These are phyloP conservation scores for Aristolochia fimbriata DNA, from an alignment of 164 flowering plant genomes.

Conservation along the genomic window DNA sequence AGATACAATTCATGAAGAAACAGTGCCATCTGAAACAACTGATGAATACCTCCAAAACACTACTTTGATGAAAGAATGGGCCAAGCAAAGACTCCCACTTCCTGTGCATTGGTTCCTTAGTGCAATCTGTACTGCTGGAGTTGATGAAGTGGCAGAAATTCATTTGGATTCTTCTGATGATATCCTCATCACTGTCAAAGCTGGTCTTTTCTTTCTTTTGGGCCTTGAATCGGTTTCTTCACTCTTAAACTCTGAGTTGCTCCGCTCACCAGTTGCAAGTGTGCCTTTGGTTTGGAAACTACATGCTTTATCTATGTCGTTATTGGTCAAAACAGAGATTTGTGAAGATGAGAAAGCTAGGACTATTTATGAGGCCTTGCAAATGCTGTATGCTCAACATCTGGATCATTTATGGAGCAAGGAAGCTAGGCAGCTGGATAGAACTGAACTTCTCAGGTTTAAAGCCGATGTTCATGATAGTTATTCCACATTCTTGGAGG, in stretches of 20 bases:
- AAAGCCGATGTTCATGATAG: constrained; percentile 67
- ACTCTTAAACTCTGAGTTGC: constrained; percentile 17
- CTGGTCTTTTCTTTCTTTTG: constrained; percentile 73
- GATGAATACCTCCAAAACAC: constrained; percentile 7
- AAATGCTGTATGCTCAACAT: constrained; percentile 51
- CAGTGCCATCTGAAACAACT: constrained; percentile 20
- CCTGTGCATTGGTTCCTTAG: constrained; percentile 92
- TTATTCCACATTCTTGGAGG: constrained; percentile 67
- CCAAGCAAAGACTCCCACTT: constrained; percentile 81
- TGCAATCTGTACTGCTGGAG: constrained; percentile 45
- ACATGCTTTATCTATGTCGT: constrained; percentile 63
- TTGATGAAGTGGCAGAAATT: constrained; percentile 10
- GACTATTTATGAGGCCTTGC: constrained; percentile 50
- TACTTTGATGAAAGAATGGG: constrained; percentile 60
- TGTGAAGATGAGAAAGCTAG: constrained; percentile 70
- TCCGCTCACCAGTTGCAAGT: constrained; percentile 27
- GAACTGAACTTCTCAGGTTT: constrained; percentile 40
- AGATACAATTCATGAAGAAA: constrained; percentile 75
- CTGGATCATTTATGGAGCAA: constrained; percentile 32
- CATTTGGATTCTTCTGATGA: constrained; percentile 14
- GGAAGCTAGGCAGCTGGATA: constrained; percentile 5
- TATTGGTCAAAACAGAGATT: constrained; percentile 58
- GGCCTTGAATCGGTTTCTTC: constrained; percentile 64
- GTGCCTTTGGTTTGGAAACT: constrained; percentile 84
- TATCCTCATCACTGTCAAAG: constrained; percentile 40